These are phyloP conservation scores for Plasmodium malariae DNA, from an alignment of 169 alveolate species.

Conservation along the genomic window DNA sequence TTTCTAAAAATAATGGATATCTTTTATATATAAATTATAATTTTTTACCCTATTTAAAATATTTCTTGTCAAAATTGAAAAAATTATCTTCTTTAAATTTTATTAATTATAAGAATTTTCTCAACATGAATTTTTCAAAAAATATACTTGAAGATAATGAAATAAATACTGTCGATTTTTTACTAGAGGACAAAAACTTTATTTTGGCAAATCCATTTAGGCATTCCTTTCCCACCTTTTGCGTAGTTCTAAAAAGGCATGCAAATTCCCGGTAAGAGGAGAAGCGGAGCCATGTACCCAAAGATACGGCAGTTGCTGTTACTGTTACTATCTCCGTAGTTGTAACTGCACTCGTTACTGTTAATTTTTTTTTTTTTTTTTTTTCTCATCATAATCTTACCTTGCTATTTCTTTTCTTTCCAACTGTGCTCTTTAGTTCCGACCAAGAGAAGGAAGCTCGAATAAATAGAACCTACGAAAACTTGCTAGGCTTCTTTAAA, in stretches of 20 bases:
- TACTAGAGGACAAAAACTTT: conserved; percentile 31
- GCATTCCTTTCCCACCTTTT: conserved; percentile 35
- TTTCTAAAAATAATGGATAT: conserved; percentile 67
- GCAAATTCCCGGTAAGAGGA: neutral
- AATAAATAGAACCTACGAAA: neutral
- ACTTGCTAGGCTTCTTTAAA: neutral
- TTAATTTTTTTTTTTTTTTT: neutral
- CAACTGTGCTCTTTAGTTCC: no score
- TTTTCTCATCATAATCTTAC: neutral
- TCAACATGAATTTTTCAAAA: conserved; percentile 40
- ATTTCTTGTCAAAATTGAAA: conserved; percentile 45
- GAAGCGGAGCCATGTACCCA: no score
- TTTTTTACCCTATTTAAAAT: conserved; percentile 2
- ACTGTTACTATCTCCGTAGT: no score
- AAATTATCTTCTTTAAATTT: conserved; percentile 18
- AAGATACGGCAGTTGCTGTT: no score
- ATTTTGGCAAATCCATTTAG: conserved; percentile 46
- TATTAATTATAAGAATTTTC: conserved; percentile 38
- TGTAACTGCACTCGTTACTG: no score
- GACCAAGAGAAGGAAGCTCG: neutral
- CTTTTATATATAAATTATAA: conserved; percentile 27
- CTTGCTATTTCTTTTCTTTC: neutral
- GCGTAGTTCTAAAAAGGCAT: conserved; percentile 21
- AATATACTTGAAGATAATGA: neutral
- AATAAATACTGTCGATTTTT: neutral